phyloP scores from a whole-genome alignment of 345 rosid genomes.

The Aurinia saxatilis region DNA sequence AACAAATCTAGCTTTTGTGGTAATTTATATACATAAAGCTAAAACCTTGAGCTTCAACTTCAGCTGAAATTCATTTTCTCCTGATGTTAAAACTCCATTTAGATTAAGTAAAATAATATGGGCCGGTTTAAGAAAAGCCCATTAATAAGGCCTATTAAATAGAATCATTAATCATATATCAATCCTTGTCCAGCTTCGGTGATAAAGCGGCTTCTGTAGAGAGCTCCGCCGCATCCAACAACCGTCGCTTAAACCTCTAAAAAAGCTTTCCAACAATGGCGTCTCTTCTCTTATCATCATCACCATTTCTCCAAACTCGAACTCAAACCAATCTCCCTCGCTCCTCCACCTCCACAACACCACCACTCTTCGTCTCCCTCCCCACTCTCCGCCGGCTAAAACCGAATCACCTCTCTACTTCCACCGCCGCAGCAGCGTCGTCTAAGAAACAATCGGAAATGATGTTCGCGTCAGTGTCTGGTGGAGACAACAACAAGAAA shows the following conservation, averaged over 20 bases:
- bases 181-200: background rate
- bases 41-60: too few relatives aligned
- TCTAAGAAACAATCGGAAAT: conserved; percentile 29
- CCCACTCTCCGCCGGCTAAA: conserved; percentile 12
- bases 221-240: conserved; percentile 26
- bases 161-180: background rate
- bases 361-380: conserved; percentile 19
- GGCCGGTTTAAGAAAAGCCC: conserved; percentile 10
- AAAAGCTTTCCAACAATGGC: conserved; percentile 33
- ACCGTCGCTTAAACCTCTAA: background rate
- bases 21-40: too few relatives aligned
- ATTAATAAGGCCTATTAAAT: background rate
- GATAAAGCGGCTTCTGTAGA: conserved; percentile 15
- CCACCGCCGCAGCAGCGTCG: conserved; percentile 31
- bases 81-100: too few relatives aligned
- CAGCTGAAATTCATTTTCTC: background rate
- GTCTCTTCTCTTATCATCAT: conserved; percentile 25
- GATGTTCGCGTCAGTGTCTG: background rate
- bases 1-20: background rate
- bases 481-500: conserved; percentile 7
- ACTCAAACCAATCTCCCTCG: conserved; percentile 12
- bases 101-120: background rate
- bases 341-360: background rate
- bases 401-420: conserved; percentile 8
- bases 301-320: conserved; percentile 25